Evolutionary conservation across 2,329 filamentous ascomycete species (phyloP).

Genomic region (Chalaropsis ovoidea): DNA sequence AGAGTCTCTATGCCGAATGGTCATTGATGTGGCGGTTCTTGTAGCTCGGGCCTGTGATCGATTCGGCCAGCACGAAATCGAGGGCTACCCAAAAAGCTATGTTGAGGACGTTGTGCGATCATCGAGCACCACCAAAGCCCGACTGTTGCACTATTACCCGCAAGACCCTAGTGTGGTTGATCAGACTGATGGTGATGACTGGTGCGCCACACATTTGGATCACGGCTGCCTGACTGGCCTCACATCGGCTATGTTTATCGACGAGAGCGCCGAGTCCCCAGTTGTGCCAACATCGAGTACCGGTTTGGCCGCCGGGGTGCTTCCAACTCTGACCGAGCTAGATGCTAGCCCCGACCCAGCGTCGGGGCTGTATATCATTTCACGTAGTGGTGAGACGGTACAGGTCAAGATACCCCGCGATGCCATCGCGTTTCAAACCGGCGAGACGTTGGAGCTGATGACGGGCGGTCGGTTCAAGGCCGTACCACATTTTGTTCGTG

Average conservation of each 20-base stretch:
- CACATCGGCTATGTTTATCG: slow-evolving; percentile 92
- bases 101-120: slow-evolving; percentile 77
- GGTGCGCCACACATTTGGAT: slow-evolving; percentile 86
- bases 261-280: slow-evolving; percentile 49
- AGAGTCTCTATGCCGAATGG: slow-evolving; percentile 65
- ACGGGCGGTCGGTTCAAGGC: slow-evolving; percentile 86
- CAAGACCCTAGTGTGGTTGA: slow-evolving; percentile 35
- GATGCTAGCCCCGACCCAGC: slow-evolving; percentile 66
- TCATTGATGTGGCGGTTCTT: slow-evolving; percentile 80
- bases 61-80: slow-evolving; percentile 70
- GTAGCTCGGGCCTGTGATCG: slow-evolving; percentile 85
- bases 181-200: slow-evolving; percentile 61
- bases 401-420: slow-evolving; percentile 87
- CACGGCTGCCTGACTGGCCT: slow-evolving; percentile 90
- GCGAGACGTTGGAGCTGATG: slow-evolving; percentile 82
- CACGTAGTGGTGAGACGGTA: slow-evolving; percentile 68
- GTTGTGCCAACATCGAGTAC: slow-evolving; percentile 31
- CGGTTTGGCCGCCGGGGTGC: slow-evolving; percentile 28
- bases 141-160: slow-evolving; percentile 88
- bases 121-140: slow-evolving; percentile 80
- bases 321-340: slow-evolving; percentile 57
- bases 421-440: slow-evolving; percentile 92
- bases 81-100: slow-evolving; percentile 65
- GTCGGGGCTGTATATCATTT: slow-evolving; percentile 89
- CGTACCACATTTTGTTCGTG: slow-evolving; percentile 89